Percentiles rank a stretch among this genome's conserved stretches.
These are phyloP conservation scores for Diutina ranongensis DNA, from an alignment of 1,139 yeast genomes.

Conservation along the genomic window DNA sequence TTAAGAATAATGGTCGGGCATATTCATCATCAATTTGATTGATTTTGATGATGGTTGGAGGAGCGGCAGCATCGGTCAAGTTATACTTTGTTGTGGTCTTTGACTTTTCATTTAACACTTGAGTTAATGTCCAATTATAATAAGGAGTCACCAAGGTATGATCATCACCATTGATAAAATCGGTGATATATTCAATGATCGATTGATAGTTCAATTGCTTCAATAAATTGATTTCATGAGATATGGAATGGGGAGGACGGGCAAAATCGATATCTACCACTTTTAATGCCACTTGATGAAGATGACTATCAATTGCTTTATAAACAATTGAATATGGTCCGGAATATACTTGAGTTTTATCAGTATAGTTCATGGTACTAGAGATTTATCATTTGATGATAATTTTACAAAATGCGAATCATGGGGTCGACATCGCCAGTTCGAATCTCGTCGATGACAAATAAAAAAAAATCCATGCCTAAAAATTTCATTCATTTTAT, in stretches of 20 bases:
- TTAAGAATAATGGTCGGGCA: conserved; percentile 20
- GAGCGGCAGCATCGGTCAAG: conserved; percentile 12
- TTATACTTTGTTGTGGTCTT: conserved; percentile 13
- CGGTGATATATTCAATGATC: conserved; percentile 8
- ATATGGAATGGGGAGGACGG: conserved; percentile 27
- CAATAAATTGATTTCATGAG: conserved; percentile 22
- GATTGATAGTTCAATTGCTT: conserved; percentile 10
- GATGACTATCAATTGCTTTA: not conserved
- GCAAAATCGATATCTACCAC: conserved; percentile 28
- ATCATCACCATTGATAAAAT: conserved; percentile 22
- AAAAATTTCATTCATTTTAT: not conserved
- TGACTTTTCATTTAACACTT: conserved; percentile 7
- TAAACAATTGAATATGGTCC: conserved; percentile 1
- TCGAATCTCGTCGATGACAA: too few species aligned
- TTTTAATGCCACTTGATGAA: conserved; percentile 14
- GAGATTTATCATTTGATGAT: too few species aligned
- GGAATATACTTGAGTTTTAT: not conserved
- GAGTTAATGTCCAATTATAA: conserved; percentile 19
- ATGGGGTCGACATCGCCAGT: not conserved
- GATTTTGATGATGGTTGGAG: conserved; percentile 8
- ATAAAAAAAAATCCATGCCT: too few species aligned
- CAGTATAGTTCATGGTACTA: not conserved
- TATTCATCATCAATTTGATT: conserved; percentile 13
- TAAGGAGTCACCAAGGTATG: conserved; percentile 22
- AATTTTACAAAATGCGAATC: not conserved